These are phyloP conservation scores for Nemophila menziesii DNA, from an alignment of 257 asterid species.

Conservation along the genomic window DNA sequence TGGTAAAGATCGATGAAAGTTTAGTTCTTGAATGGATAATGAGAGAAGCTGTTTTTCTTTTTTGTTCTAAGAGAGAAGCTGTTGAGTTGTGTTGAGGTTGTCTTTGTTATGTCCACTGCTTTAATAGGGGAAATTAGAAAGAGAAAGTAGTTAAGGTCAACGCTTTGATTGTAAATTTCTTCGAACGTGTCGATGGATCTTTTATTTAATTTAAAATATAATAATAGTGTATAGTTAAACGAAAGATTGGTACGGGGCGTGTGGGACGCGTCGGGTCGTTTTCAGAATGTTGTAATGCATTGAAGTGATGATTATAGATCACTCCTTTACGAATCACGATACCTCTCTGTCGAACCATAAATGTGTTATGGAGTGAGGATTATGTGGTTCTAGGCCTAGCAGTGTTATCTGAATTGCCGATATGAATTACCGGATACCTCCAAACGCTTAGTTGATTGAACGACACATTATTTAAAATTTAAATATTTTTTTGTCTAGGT, in stretches of 20 bases:
- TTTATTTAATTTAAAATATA: too few species aligned
- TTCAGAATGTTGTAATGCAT: background rate
- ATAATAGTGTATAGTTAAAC: background rate
- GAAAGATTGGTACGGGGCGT: background rate
- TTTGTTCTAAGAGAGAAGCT: background rate
- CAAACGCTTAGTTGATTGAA: too few species aligned
- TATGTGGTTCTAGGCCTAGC: too few species aligned
- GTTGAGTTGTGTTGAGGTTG: background rate
- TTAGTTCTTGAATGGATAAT: background rate
- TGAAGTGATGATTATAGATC: too few species aligned
- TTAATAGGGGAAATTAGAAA: background rate
- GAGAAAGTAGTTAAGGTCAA: background rate
- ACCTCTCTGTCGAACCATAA: too few species aligned
- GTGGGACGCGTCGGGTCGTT: constrained; percentile 3
- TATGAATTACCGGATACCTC: too few species aligned
- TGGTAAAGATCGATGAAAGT: too few species aligned
- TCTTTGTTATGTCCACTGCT: background rate
- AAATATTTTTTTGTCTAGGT: too few species aligned
- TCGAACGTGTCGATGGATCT: background rate
- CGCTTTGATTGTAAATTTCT: background rate
- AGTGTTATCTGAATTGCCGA: too few species aligned
- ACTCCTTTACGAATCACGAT: too few species aligned
- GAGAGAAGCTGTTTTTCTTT: background rate
- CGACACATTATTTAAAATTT: too few species aligned
- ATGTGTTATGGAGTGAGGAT: too few species aligned